These are phyloP conservation scores for Talaromyces marneffei DNA, from an alignment of 2,329 filamentous ascomycete species.

Conservation along the genomic window DNA sequence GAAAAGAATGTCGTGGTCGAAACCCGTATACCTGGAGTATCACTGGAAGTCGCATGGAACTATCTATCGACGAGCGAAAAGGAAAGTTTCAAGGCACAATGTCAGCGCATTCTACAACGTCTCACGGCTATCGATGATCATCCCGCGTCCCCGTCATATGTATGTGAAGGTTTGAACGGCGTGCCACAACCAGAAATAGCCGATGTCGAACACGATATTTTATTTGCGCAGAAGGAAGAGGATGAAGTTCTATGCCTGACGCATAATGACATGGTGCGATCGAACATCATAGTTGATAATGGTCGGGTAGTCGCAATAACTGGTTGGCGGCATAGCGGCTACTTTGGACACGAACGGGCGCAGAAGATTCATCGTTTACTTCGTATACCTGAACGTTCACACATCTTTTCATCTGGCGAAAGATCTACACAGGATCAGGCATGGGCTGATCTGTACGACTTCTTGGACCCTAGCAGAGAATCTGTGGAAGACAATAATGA, in stretches of 20 bases:
- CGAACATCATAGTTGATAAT: constrained; percentile 35
- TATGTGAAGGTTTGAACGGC: constrained; percentile 29
- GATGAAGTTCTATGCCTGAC: constrained; percentile 27
- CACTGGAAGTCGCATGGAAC: constrained; percentile 35
- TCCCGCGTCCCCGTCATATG: constrained; percentile 28
- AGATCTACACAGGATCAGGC: constrained; percentile 18
- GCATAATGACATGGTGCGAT: constrained; percentile 34
- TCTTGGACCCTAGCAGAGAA: constrained; percentile 17
- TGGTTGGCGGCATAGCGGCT: constrained; percentile 37
- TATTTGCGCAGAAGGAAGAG: constrained; percentile 25
- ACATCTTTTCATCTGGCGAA: constrained; percentile 13
- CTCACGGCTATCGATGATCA: constrained; percentile 24
- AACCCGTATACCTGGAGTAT: constrained; percentile 36
- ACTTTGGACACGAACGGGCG: constrained; percentile 33
- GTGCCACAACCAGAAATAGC: constrained; percentile 21
- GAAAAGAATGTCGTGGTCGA: constrained; percentile 37
- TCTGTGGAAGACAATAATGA: not conserved
- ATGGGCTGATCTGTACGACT: constrained; percentile 36
- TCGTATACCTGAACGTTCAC: constrained; percentile 22
- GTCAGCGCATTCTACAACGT: constrained; percentile 29
- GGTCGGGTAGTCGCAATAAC: constrained; percentile 33
- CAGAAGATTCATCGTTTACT: constrained; percentile 30
- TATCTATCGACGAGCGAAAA: constrained; percentile 32
- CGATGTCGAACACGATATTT: constrained; percentile 27
- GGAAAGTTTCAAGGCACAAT: constrained; percentile 31